Conservation (phyloP, 2,329 filamentous ascomycete genomes). For the Talaromyces sp. region DNA sequence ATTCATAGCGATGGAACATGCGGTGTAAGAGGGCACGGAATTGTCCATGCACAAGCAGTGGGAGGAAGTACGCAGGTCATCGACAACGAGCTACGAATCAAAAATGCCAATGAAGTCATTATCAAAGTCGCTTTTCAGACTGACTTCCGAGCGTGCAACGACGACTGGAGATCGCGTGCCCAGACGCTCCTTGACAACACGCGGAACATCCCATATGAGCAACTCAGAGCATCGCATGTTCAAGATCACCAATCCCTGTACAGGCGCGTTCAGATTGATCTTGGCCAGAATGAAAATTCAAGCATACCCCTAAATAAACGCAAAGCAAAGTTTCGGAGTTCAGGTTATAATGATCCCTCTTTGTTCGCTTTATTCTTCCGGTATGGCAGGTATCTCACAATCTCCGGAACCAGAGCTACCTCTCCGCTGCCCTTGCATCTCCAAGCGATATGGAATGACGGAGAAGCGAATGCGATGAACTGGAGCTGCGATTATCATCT, state of each 20-base stretch:
- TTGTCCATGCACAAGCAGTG: background rate
- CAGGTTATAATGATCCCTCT: background rate
- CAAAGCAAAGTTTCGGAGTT: background rate
- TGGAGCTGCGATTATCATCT: constrained; percentile 56
- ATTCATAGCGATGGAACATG: background rate
- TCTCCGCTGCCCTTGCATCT: constrained; percentile 51
- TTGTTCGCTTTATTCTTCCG: background rate
- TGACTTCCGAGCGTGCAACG: background rate
- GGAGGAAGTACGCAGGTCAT: background rate
- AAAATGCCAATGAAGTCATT: background rate
- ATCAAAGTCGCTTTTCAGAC: background rate
- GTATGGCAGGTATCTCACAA: background rate
- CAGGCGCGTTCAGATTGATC: background rate
- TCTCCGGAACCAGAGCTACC: background rate
- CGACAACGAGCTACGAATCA: background rate
- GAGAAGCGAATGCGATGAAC: constrained; percentile 40
- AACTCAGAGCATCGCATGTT: background rate
- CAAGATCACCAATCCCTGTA: background rate
- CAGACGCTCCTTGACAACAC: background rate
- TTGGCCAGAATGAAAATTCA: background rate
- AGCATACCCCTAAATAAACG: background rate
- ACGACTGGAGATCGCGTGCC: background rate
- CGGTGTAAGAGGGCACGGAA: background rate
- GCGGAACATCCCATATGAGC: background rate
- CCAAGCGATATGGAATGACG: constrained; percentile 51